These are phyloP conservation scores for Collariella sp. DNA, from an alignment of 495 filamentous ascomycete species.

Conservation along the genomic window DNA sequence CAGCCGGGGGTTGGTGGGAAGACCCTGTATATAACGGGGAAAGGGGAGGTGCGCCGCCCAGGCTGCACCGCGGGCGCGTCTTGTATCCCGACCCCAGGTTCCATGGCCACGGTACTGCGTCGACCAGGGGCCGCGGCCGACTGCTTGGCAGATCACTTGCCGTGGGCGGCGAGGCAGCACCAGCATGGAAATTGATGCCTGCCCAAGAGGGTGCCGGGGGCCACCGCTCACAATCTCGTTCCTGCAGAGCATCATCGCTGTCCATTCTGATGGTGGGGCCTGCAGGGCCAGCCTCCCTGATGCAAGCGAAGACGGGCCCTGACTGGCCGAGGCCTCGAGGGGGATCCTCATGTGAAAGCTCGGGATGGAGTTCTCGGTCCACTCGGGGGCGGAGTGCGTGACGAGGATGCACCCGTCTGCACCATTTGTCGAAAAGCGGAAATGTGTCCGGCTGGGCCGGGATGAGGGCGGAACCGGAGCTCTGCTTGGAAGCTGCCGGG, in stretches of 20 bases:
- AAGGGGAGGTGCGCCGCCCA: background rate
- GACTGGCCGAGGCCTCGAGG: background rate
- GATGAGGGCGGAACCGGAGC: background rate
- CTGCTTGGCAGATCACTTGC: background rate
- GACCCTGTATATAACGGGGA: background rate
- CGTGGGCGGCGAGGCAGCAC: background rate
- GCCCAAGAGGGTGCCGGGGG: background rate
- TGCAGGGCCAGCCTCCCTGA: background rate
- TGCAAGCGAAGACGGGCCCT: background rate
- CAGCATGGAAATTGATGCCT: background rate
- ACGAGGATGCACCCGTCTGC: background rate
- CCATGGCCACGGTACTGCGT: background rate
- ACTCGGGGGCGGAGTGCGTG: background rate
- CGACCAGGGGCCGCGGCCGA: background rate
- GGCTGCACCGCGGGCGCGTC: background rate
- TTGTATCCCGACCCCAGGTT: background rate
- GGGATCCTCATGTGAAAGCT: background rate
- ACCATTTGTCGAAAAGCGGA: background rate
- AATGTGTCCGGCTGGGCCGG: background rate
- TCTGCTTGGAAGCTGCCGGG: background rate
- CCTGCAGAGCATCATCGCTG: background rate
- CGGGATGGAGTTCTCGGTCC: background rate
- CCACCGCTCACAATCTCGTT: constrained; percentile 1
- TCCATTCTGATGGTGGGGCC: background rate
- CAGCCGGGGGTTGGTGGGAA: background rate